phyloP scores from a whole-genome alignment of 352 stramenopile species.

The Phytopythium aichiense region DNA sequence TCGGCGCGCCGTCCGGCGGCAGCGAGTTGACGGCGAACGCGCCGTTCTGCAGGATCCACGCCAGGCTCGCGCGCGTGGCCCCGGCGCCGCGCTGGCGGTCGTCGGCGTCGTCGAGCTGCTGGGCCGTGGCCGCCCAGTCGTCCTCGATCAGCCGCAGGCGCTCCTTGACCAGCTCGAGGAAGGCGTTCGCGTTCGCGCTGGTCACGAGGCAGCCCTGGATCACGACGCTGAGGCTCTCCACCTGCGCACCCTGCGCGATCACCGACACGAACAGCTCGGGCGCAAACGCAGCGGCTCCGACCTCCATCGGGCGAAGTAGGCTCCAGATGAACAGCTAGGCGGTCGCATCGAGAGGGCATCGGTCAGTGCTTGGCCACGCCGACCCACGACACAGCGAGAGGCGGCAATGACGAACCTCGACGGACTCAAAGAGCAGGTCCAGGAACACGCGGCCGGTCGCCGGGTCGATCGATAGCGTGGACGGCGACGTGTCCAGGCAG shows the following conservation, averaged over 20 bases:
- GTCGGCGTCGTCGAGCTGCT: conserved; percentile 19
- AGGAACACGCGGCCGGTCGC: conserved; percentile 68
- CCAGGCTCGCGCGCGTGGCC: conserved; percentile 41
- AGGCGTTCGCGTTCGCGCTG: conserved; percentile 36
- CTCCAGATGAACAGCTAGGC: conserved; percentile 68
- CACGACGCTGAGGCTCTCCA: conserved; percentile 79
- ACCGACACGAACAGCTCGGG: conserved; percentile 80
- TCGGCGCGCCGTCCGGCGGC: conserved; percentile 60
- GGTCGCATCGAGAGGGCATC: not conserved
- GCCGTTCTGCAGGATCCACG: conserved; percentile 80
- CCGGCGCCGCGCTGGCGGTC: not conserved
- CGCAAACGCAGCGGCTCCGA: conserved; percentile 40
- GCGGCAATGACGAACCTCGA: conserved; percentile 28
- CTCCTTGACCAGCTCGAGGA: conserved; percentile 71
- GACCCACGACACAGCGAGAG: not conserved
- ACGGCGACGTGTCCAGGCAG: conserved; percentile 82
- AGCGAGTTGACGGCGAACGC: conserved; percentile 87
- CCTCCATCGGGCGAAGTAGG: conserved; percentile 52
- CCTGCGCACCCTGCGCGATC: conserved; percentile 69
- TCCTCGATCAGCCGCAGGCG: conserved; percentile 81
- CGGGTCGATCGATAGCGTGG: conserved; percentile 78
- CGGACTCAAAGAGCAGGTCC: conserved; percentile 75
- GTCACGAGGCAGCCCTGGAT: conserved; percentile 80
- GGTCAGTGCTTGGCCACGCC: not conserved
- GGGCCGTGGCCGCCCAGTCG: conserved; percentile 55